Evolutionary conservation across 129 eudicot species (phyloP).

Genomic region (Pulicaria dysenterica): DNA sequence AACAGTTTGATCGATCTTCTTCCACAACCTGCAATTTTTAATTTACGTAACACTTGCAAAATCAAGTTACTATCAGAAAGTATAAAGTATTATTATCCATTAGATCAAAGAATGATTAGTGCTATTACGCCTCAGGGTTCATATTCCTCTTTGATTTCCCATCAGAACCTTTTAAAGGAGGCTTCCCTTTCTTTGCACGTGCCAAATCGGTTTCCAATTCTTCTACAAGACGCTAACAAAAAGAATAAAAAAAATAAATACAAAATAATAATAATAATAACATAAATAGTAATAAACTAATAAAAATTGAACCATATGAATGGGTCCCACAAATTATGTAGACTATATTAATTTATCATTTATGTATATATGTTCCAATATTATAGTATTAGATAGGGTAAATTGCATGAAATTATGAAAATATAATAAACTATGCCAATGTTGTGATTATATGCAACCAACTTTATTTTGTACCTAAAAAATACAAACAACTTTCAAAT

Average conservation of each 20-base stretch:
- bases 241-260: background rate
- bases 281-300: too few species aligned
- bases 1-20: conserved; percentile 70
- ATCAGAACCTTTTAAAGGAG: conserved; percentile 71
- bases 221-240: conserved; percentile 55
- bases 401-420: too few species aligned
- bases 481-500: too few species aligned
- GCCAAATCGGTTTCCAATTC: conserved; percentile 72
- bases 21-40: conserved; percentile 61
- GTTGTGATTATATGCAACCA: too few species aligned
- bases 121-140: conserved; percentile 79
- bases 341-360: too few species aligned
- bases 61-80: background rate
- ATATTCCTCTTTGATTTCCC: conserved; percentile 80
- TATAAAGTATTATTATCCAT: background rate
- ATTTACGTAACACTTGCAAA: background rate
- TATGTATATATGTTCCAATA: too few species aligned
- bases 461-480: too few species aligned
- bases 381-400: too few species aligned
- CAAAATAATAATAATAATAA: background rate
- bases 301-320: too few species aligned
- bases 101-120: background rate
- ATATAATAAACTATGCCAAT: too few species aligned
- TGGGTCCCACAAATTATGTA: too few species aligned
- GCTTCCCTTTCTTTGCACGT: conserved; percentile 91